Evolutionary conservation across 78 protist species (phyloP).

Genomic region (Capsaspora owczarzaki): DNA sequence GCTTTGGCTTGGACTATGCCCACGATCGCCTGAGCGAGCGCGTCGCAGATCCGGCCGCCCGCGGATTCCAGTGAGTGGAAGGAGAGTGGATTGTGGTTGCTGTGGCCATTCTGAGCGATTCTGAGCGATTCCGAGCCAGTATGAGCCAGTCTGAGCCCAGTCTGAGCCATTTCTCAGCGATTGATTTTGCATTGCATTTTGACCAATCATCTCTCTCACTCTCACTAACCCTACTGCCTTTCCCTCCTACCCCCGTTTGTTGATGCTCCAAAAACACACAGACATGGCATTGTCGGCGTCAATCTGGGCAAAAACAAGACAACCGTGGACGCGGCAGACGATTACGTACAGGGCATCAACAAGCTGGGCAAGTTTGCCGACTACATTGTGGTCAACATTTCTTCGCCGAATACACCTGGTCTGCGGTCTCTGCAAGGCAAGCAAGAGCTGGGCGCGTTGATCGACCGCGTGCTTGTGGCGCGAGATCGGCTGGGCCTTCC

Average conservation of each 20-base stretch:
- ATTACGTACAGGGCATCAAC: constrained; percentile 42
- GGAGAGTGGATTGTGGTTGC: too few species aligned
- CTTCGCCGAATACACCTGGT: constrained; percentile 78
- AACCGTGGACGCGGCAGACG: constrained; percentile 34
- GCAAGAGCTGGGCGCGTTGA: neutral
- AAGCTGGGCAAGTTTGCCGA: constrained; percentile 45
- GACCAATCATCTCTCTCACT: too few species aligned
- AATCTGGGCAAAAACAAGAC: constrained; percentile 73
- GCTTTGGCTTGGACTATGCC: constrained; percentile 45
- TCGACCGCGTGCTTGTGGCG: neutral
- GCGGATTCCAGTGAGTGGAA: too few species aligned
- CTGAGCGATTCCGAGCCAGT: too few species aligned
- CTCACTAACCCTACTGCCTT: neutral
- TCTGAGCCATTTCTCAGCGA: too few species aligned
- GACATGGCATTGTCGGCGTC: constrained; percentile 29
- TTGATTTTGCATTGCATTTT: too few species aligned
- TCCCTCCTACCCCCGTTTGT: too few species aligned
- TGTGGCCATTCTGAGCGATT: too few species aligned
- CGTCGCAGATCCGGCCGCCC: too few species aligned
- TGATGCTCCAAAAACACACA: neutral
- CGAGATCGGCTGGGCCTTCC: neutral
- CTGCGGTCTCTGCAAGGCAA: constrained; percentile 54
- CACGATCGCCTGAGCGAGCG: neutral
- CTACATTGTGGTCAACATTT: constrained; percentile 67
- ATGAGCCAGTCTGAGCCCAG: too few species aligned